Evolutionary conservation across 257 asterid genomes (phyloP).

Genomic region (Solanum commersonii): DNA sequence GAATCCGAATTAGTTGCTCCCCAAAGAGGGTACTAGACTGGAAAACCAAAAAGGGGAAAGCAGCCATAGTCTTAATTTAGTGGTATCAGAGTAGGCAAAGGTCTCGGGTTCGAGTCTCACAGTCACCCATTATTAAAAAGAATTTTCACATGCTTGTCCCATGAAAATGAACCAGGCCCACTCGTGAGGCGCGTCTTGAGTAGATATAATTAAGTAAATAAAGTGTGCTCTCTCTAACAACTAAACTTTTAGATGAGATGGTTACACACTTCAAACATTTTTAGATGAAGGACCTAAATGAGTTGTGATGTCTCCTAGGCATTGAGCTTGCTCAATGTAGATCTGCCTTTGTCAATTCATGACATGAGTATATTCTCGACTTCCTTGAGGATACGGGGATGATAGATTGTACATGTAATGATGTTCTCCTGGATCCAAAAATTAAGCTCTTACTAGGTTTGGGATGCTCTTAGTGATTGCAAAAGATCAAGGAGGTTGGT

Average conservation of each 20-base stretch:
- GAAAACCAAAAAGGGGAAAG: neutral
- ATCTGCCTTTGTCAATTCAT: neutral
- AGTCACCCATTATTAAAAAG: neutral
- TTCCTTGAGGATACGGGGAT: neutral
- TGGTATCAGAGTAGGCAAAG: neutral
- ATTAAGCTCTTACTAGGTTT: neutral
- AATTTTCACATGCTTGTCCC: neutral
- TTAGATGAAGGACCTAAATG: neutral
- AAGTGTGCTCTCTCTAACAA: neutral
- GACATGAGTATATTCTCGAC: neutral
- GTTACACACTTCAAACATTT: neutral
- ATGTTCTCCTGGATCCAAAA: neutral
- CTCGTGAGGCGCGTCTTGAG: neutral
- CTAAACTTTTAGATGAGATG: neutral
- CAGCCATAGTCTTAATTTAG: neutral
- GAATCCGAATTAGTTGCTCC: neutral
- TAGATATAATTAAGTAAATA: neutral
- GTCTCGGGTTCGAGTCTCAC: neutral
- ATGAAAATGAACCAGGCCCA: neutral
- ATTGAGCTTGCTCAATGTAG: neutral
- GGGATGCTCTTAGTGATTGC: neutral
- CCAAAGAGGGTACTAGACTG: neutral
- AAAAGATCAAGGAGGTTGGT: neutral
- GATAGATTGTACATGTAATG: neutral
- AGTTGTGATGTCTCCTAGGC: neutral